Conservation (phyloP, 2,329 filamentous ascomycete species). For the Colletotrichum camelliae region DNA sequence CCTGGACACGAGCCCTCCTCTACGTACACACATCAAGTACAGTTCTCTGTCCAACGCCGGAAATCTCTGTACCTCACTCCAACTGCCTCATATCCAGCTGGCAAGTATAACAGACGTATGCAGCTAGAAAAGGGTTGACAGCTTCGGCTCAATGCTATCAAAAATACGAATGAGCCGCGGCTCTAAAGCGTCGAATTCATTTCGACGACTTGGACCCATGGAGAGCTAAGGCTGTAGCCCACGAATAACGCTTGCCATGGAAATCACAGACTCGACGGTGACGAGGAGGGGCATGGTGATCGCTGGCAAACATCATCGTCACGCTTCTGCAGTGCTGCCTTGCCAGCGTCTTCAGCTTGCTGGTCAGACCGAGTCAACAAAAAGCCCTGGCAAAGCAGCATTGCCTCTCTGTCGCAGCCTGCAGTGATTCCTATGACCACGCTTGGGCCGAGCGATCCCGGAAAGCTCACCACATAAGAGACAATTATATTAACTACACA, state of each 20-base stretch:
- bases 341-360: background rate
- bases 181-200: background rate
- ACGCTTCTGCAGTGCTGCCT: constrained; percentile 17
- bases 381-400: background rate
- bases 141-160: background rate
- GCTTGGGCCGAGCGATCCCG: background rate
- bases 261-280: background rate
- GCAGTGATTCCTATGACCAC: background rate
- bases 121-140: background rate
- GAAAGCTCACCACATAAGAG: background rate
- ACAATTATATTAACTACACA: background rate
- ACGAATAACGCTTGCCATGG: background rate
- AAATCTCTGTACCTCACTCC: background rate
- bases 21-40: background rate
- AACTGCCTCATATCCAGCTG: background rate
- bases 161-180: background rate
- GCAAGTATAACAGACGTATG: background rate
- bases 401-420: background rate
- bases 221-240: background rate
- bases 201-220: background rate
- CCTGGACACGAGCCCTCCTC: constrained; percentile 19
- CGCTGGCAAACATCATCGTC: background rate
- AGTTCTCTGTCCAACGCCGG: background rate
- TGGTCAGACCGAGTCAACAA: background rate
- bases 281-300: background rate